phyloP scores from a whole-genome alignment of 1,284 basidiomycete genomes.

The Sanghuangporus sanghuang region DNA sequence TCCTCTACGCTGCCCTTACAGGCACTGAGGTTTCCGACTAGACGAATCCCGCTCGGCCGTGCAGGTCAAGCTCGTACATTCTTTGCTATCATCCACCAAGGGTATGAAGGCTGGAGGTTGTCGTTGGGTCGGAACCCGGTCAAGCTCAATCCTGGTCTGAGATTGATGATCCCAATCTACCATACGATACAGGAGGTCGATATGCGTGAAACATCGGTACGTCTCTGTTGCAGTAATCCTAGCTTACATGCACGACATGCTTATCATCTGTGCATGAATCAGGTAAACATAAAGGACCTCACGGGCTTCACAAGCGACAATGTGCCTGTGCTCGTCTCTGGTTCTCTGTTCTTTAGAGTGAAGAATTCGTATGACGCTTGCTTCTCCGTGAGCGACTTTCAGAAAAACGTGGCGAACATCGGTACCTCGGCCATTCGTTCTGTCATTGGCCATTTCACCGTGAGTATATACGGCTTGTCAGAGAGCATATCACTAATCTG shows the following conservation, averaged over 20 bases:
- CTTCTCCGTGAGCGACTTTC: constrained; percentile 42
- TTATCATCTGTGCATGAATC: constrained; percentile 8
- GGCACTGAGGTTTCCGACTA: background rate
- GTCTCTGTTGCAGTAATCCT: constrained; percentile 13
- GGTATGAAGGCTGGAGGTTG: constrained; percentile 45
- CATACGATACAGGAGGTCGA: constrained; percentile 41
- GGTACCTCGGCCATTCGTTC: constrained; percentile 47
- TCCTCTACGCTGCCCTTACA: background rate
- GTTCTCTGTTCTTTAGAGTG: constrained; percentile 47
- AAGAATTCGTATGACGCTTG: constrained; percentile 46
- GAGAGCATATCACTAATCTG: background rate
- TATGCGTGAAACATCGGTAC: constrained; percentile 41
- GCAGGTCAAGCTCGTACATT: constrained; percentile 23
- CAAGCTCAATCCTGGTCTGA: constrained; percentile 39
- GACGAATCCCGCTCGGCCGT: background rate
- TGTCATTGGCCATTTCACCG: constrained; percentile 42
- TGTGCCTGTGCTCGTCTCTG: constrained; percentile 44
- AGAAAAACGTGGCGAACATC: constrained; percentile 42
- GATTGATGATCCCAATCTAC: constrained; percentile 38
- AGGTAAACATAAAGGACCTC: constrained; percentile 21
- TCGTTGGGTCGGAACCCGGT: constrained; percentile 42
- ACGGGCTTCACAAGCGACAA: constrained; percentile 48
- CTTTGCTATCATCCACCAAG: constrained; percentile 44
- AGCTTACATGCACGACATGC: background rate
- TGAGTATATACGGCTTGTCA: background rate